Conservation (phyloP, 352 stramenopile genomes). For the Globisporangium barbulae region DNA sequence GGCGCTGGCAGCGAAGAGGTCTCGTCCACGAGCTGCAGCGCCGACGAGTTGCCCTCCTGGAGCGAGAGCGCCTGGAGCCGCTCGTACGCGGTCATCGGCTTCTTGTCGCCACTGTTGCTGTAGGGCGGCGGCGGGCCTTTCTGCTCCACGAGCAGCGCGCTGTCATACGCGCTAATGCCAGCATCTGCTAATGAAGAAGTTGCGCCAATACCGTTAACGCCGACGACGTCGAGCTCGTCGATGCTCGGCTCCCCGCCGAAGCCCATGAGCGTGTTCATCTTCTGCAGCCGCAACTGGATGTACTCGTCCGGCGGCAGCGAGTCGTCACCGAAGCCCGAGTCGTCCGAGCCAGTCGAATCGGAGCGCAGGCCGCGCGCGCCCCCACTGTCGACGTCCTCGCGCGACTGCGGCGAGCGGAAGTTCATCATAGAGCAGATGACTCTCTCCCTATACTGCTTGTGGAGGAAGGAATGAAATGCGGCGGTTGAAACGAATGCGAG, state of each 20-base stretch:
- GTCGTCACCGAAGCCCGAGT: conserved; percentile 52
- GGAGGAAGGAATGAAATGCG: neutral
- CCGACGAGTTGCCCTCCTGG: conserved; percentile 20
- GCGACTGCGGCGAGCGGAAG: neutral
- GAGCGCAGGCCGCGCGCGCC: conserved; percentile 15
- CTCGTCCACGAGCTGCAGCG: conserved; percentile 22
- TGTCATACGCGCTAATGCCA: conserved; percentile 19
- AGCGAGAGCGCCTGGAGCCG: conserved; percentile 55
- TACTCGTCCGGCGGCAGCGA: conserved; percentile 46
- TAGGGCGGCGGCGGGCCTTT: conserved; percentile 6
- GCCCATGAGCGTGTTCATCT: conserved; percentile 52
- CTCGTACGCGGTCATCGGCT: conserved; percentile 34
- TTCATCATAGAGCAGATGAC: conserved; percentile 3
- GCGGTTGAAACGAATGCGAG: neutral
- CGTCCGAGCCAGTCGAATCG: conserved; percentile 39
- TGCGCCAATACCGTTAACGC: neutral
- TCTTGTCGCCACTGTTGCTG: neutral
- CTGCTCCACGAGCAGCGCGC: conserved; percentile 12
- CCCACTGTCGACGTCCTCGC: neutral
- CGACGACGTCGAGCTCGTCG: conserved; percentile 19
- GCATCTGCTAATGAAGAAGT: neutral
- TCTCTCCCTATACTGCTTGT: neutral
- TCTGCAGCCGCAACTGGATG: conserved; percentile 42
- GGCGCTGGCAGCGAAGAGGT: conserved; percentile 15
- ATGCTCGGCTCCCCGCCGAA: conserved; percentile 18